phyloP scores from a whole-genome alignment of 2,329 filamentous ascomycete species.

The Epicoccum nigrum region DNA sequence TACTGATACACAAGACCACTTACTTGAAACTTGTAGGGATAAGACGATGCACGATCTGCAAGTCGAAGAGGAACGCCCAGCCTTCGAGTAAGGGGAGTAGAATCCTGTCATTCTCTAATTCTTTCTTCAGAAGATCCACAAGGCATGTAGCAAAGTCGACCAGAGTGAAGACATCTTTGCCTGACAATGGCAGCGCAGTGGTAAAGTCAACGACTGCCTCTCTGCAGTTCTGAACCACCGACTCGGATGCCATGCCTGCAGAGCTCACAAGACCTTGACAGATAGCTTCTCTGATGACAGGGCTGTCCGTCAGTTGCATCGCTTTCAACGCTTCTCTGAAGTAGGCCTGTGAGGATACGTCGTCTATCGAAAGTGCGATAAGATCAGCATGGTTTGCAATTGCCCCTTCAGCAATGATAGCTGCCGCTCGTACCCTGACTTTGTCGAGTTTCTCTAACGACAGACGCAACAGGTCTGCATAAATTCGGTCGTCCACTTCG shows the following conservation, averaged over 20 bases:
- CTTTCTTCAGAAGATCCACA: constrained; percentile 36
- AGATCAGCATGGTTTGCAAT: constrained; percentile 17
- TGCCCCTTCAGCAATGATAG: constrained; percentile 16
- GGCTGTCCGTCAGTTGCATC: constrained; percentile 20
- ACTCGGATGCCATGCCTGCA: constrained; percentile 78
- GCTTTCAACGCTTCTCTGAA: constrained; percentile 60
- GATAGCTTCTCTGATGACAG: constrained; percentile 50
- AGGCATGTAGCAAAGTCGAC: constrained; percentile 35
- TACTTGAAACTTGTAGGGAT: constrained; percentile 60
- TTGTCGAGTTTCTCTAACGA: constrained; percentile 90
- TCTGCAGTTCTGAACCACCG: constrained; percentile 72
- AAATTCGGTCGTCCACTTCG: constrained; percentile 27
- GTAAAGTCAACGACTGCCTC: constrained; percentile 63
- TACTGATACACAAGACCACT: constrained; percentile 22
- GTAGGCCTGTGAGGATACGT: constrained; percentile 66
- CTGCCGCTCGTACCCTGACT: constrained; percentile 61
- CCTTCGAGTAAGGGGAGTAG: constrained; percentile 78
- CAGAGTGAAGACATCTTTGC: constrained; percentile 26
- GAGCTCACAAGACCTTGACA: constrained; percentile 73
- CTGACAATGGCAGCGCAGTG: constrained; percentile 28
- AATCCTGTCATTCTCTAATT: constrained; percentile 67
- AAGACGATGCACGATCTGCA: constrained; percentile 51
- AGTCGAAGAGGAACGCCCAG: constrained; percentile 69
- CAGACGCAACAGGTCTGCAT: constrained; percentile 64
- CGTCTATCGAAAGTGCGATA: constrained; percentile 19